A percentile compares a stretch with the other conserved stretches of the same genome.
phyloP scores from a whole-genome alignment of 805 yeast species.

The Zygosaccharomyces bailii region DNA sequence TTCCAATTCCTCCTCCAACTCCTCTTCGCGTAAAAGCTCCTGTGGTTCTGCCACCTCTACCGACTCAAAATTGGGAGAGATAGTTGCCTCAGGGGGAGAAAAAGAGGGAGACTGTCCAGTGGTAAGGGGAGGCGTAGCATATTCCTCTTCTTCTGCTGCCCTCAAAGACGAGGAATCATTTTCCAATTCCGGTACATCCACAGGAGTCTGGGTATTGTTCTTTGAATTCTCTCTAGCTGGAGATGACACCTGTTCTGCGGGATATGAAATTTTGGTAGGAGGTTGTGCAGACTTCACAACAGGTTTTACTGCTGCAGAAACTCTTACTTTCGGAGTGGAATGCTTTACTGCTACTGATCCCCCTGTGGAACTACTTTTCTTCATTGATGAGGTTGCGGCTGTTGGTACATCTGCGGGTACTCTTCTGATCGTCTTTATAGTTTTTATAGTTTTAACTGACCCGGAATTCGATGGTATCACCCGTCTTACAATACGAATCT shows the following conservation, averaged over 20 bases:
- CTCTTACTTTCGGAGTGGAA: no score
- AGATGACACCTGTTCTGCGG: no score
- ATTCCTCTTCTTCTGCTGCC: neutral
- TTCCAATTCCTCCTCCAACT: slow-evolving; percentile 24
- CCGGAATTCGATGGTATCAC: neutral
- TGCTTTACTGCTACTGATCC: neutral
- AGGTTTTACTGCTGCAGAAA: no score
- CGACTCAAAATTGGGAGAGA: no score
- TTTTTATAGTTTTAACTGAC: neutral
- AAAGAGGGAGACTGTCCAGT: neutral
- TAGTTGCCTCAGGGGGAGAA: neutral
- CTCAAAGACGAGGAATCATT: no score
- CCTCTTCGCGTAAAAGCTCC: slow-evolving; percentile 33
- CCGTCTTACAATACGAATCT: neutral
- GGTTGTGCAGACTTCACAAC: no score
- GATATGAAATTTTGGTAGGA: no score
- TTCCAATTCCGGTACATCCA: neutral
- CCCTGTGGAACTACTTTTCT: neutral
- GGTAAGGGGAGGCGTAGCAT: neutral
- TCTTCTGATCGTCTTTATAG: neutral
- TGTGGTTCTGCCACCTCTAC: slow-evolving; percentile 12
- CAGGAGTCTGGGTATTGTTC: neutral
- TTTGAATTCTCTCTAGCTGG: neutral
- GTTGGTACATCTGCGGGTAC: neutral
- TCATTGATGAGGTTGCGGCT: neutral